Evolutionary conservation across 352 stramenopile species (phyloP).

Genomic region (Globisporangium radiosum): DNA sequence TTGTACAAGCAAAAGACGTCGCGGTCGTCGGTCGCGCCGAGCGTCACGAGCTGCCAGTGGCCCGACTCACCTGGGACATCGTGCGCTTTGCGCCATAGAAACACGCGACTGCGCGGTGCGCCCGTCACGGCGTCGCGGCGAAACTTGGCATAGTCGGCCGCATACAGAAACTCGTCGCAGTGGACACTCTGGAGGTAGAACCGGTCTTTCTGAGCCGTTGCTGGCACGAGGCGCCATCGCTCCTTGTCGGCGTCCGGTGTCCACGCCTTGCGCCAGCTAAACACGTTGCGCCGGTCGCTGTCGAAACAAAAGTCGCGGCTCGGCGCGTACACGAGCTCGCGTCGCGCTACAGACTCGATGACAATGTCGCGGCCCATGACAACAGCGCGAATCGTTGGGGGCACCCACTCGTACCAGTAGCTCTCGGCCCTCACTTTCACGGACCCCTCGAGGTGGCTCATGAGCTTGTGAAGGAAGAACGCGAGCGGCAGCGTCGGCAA

Average conservation of each 20-base stretch:
- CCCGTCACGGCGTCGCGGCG: conserved; percentile 39
- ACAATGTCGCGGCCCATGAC: conserved; percentile 37
- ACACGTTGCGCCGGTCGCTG: conserved; percentile 37
- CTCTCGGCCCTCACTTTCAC: conserved; percentile 44
- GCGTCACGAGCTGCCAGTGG: conserved; percentile 55
- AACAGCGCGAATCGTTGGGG: conserved; percentile 39
- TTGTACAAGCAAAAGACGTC: conserved; percentile 76
- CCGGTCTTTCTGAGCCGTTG: conserved; percentile 42
- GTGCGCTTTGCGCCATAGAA: conserved; percentile 43
- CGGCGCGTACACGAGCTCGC: conserved; percentile 43
- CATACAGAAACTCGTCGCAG: conserved; percentile 58
- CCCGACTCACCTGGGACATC: conserved; percentile 39
- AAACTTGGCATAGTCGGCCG: conserved; percentile 66
- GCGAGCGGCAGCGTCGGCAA: conserved; percentile 54
- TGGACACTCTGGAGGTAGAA: conserved; percentile 60
- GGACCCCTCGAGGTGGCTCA: conserved; percentile 55
- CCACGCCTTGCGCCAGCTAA: conserved; percentile 33
- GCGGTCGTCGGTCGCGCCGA: conserved; percentile 25
- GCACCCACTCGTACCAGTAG: conserved; percentile 65
- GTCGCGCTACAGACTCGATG: conserved; percentile 26
- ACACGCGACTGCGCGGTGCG: conserved; percentile 54
- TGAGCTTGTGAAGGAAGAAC: conserved; percentile 62
- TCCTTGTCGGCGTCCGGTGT: conserved; percentile 29
- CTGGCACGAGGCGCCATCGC: conserved; percentile 55
- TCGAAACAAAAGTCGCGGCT: conserved; percentile 37